Evolutionary conservation across 306 rosid genomes (phyloP).

Genomic region (Corylus avellana): DNA sequence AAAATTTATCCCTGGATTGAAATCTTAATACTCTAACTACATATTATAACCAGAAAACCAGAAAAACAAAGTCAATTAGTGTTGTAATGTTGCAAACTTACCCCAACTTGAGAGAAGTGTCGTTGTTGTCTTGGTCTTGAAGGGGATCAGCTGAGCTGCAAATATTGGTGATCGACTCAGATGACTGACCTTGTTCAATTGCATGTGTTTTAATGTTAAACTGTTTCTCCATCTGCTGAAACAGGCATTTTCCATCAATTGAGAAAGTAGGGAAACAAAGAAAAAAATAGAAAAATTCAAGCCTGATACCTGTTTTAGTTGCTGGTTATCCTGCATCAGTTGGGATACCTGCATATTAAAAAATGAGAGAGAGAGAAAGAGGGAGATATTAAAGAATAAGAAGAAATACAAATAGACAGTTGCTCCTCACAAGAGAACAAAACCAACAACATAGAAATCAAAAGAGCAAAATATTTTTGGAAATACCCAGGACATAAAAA

Average conservation of each 20-base stretch:
- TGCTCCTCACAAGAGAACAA: no score
- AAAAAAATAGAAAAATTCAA: background rate
- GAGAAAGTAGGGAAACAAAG: background rate
- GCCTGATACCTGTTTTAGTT: slow-evolving; percentile 36
- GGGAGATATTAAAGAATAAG: no score
- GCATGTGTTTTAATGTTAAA: slow-evolving; percentile 15
- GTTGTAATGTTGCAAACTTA: slow-evolving; percentile 12
- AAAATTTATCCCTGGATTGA: no score
- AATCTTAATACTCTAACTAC: no score
- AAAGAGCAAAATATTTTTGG: no score
- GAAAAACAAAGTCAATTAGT: background rate
- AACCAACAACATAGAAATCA: no score
- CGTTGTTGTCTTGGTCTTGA: slow-evolving; percentile 18
- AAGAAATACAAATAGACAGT: no score
- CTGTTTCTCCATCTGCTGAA: background rate
- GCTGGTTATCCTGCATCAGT: slow-evolving; percentile 29
- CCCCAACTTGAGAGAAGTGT: slow-evolving; percentile 55
- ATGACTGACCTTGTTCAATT: slow-evolving; percentile 34
- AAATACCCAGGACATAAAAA: no score
- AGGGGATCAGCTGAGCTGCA: slow-evolving; percentile 28
- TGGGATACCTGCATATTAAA: slow-evolving; percentile 21
- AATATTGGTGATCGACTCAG: slow-evolving; percentile 20
- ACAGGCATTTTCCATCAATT: background rate
- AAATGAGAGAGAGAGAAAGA: background rate
- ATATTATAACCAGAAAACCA: background rate